phyloP scores from a whole-genome alignment of 768 basidiomycete species.

The Coprinopsis sp. region DNA sequence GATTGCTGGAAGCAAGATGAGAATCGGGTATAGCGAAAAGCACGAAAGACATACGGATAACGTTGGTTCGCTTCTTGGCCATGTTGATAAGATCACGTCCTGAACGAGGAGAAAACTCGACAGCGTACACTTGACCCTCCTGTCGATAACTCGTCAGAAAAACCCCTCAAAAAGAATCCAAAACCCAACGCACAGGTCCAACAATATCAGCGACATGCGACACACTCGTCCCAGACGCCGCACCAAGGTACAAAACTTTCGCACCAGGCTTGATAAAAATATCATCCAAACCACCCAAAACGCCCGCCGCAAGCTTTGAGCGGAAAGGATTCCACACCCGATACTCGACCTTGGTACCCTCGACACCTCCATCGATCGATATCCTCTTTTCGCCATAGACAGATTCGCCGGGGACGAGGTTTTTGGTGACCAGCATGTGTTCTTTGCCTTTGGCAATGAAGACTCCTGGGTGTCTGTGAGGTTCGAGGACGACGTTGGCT shows the following conservation, averaged over 20 bases:
- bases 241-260: slow-evolving; percentile 97
- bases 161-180: slow-evolving; percentile 2
- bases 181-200: slow-evolving; percentile 66
- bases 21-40: not conserved
- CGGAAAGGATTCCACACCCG: slow-evolving; percentile 99
- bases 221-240: slow-evolving; percentile 96
- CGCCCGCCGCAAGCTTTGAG: slow-evolving; percentile 93
- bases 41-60: slow-evolving; percentile 70
- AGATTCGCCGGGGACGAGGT: slow-evolving; percentile 94
- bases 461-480: slow-evolving; percentile 90
- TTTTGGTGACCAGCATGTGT: slow-evolving; percentile 94
- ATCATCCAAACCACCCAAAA: slow-evolving; percentile 90
- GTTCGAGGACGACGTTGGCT: slow-evolving; percentile 87
- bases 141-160: slow-evolving; percentile 26
- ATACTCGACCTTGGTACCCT: slow-evolving; percentile 90
- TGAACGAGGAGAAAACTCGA: slow-evolving; percentile 95
- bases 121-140: slow-evolving; percentile 97
- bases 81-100: slow-evolving; percentile 98
- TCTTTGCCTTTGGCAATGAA: slow-evolving; percentile 99
- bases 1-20: slow-evolving; percentile 55
- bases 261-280: slow-evolving; percentile 91
- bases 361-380: slow-evolving; percentile 70
- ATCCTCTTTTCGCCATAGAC: slow-evolving; percentile 99
- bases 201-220: slow-evolving; percentile 99
- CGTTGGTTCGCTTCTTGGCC: slow-evolving; percentile 99